Conservation (phyloP, 495 filamentous ascomycete genomes). For the Penicillium cinerascens region DNA sequence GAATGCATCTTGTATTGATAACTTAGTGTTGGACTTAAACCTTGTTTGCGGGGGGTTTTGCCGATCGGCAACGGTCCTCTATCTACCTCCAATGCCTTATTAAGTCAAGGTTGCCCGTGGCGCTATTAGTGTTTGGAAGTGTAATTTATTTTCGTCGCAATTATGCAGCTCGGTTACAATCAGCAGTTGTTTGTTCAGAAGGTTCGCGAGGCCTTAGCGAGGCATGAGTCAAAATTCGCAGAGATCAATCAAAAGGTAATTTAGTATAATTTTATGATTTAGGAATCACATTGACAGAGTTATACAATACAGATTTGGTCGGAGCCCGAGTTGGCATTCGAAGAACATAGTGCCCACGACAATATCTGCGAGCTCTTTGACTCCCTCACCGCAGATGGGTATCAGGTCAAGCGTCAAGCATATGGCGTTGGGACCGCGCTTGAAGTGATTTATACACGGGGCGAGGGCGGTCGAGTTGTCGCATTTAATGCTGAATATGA, state of each 20-base stretch:
- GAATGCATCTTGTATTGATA: too few relatives aligned
- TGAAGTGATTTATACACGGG: conserved; percentile 47
- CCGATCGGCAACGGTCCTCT: conserved; percentile 13
- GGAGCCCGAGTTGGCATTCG: conserved; percentile 52
- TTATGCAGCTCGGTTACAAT: conserved; percentile 12
- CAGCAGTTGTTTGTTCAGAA: conserved; percentile 23
- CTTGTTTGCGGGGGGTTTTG: conserved; percentile 4
- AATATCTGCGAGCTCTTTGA: conserved; percentile 45
- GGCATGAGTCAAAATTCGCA: conserved; percentile 30
- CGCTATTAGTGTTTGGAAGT: too few relatives aligned
- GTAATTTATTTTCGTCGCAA: conserved; percentile 2
- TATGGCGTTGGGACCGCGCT: conserved; percentile 55
- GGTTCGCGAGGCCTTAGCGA: conserved; percentile 25
- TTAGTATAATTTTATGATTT: not conserved
- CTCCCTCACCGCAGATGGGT: conserved; percentile 18
- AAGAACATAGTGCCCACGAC: conserved; percentile 51
- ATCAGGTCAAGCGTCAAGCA: conserved; percentile 36
- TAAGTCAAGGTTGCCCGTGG: not conserved
- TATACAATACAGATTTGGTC: conserved; percentile 37
- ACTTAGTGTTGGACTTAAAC: not conserved
- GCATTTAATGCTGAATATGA: conserved; percentile 58
- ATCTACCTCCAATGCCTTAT: not conserved
- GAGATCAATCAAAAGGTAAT: conserved; percentile 45
- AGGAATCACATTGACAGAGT: not conserved
- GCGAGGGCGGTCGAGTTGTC: conserved; percentile 18